Conservation (phyloP, 257 asterid genomes). For the Paulownia fortunei region DNA sequence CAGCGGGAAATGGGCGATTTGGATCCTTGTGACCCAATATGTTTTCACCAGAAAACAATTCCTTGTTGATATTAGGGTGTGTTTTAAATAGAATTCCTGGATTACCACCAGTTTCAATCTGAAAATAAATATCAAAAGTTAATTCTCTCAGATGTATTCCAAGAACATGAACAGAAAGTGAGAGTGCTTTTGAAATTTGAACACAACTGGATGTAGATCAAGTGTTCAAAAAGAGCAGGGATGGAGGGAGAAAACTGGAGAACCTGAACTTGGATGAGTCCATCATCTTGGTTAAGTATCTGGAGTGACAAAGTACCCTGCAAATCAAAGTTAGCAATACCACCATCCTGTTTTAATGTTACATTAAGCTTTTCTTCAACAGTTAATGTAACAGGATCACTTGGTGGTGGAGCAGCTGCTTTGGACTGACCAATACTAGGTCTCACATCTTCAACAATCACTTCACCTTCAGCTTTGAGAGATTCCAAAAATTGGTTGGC, state of each 20-base stretch:
- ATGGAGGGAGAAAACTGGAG: slow-evolving; percentile 11
- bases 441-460: slow-evolving; percentile 83
- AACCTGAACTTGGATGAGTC: slow-evolving; percentile 93
- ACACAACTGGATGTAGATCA: slow-evolving; percentile 16
- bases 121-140: slow-evolving; percentile 36
- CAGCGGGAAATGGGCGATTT: slow-evolving; percentile 77
- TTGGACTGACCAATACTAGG: slow-evolving; percentile 74
- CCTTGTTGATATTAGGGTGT: slow-evolving; percentile 94
- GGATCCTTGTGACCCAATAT: slow-evolving; percentile 86
- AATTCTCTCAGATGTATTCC: slow-evolving; percentile 15
- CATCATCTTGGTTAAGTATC: slow-evolving; percentile 86
- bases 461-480: slow-evolving; percentile 90
- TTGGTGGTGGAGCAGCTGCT: slow-evolving; percentile 69
- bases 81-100: slow-evolving; percentile 82
- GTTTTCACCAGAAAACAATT: slow-evolving; percentile 74
- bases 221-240: slow-evolving; percentile 17
- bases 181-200: neutral
- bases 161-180: slow-evolving; percentile 20
- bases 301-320: slow-evolving; percentile 91
- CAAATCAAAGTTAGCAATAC: slow-evolving; percentile 79
- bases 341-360: slow-evolving; percentile 82
- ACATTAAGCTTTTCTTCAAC: slow-evolving; percentile 85
- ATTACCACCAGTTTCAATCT: slow-evolving; percentile 88
- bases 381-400: slow-evolving; percentile 88
- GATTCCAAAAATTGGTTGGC: slow-evolving; percentile 91